Percentiles rank a stretch among this genome's conserved stretches.
phyloP scores from a whole-genome alignment of 306 rosid genomes.

The Prinsepia uniflora region DNA sequence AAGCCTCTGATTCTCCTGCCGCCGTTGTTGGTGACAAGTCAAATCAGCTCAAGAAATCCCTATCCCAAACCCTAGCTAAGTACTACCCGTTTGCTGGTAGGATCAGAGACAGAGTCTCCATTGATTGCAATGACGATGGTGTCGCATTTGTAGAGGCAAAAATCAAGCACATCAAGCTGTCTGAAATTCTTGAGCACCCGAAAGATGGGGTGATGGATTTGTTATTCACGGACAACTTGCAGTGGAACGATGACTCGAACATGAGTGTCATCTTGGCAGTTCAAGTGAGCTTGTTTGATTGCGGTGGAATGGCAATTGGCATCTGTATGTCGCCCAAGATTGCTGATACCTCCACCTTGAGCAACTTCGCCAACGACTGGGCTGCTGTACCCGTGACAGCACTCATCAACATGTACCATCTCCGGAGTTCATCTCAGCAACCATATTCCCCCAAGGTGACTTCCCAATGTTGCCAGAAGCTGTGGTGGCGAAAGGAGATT shows the following conservation, averaged over 20 bases:
- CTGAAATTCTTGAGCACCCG: slow-evolving; percentile 30
- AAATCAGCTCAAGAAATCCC: slow-evolving; percentile 34
- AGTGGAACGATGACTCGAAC: slow-evolving; percentile 17
- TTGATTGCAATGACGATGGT: slow-evolving; percentile 58
- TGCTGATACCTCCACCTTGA: slow-evolving; percentile 34
- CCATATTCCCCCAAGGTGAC: slow-evolving; percentile 19
- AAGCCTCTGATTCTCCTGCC: background rate
- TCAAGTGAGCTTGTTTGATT: slow-evolving; percentile 39
- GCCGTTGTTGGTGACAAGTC: background rate
- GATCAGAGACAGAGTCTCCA: slow-evolving; percentile 26
- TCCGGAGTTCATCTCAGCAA: slow-evolving; percentile 15
- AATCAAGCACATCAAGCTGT: slow-evolving; percentile 15
- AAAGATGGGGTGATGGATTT: slow-evolving; percentile 3
- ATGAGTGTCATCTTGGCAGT: slow-evolving; percentile 18
- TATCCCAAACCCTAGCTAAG: slow-evolving; percentile 34
- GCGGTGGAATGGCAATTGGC: slow-evolving; percentile 40
- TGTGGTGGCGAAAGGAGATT: background rate
- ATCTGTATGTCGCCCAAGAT: slow-evolving; percentile 48
- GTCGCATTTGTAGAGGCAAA: slow-evolving; percentile 32
- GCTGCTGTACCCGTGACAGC: slow-evolving; percentile 25
- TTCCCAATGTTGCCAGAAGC: slow-evolving; percentile 26
- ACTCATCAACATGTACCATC: background rate
- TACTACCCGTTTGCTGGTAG: slow-evolving; percentile 57
- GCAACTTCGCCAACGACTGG: slow-evolving; percentile 47
- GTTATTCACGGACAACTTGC: slow-evolving; percentile 25